phyloP scores from a whole-genome alignment of 2,329 filamentous ascomycete species.

The Xylaria sp. region DNA sequence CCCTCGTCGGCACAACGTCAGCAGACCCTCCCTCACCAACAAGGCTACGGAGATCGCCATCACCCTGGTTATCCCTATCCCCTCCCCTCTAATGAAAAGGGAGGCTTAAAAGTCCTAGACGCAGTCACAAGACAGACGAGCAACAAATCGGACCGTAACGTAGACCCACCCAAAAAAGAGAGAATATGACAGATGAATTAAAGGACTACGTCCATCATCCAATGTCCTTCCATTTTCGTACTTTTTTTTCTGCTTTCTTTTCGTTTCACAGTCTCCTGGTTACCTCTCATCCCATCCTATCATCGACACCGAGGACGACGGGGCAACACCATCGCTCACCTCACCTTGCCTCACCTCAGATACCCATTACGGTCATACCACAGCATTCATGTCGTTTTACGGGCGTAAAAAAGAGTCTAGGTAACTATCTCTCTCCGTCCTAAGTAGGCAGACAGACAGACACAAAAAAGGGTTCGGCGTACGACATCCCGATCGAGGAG shows the following conservation, averaged over 20 bases:
- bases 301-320: slow-evolving; percentile 8
- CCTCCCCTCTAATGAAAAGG: no score
- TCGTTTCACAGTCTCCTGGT: neutral
- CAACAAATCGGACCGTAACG: no score
- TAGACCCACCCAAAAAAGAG: no score
- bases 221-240: neutral
- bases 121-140: no score
- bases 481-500: slow-evolving; percentile 34
- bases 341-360: neutral
- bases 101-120: neutral
- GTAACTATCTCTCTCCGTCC: slow-evolving; percentile 2
- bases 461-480: neutral
- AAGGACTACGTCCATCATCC: neutral
- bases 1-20: neutral
- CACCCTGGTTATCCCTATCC: no score
- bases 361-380: neutral
- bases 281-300: neutral
- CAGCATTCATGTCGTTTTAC: slow-evolving; percentile 24
- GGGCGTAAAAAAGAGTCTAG: slow-evolving; percentile 26
- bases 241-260: slow-evolving; percentile 5
- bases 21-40: neutral
- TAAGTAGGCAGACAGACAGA: neutral
- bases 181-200: no score
- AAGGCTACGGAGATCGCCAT: slow-evolving; percentile 19
- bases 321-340: neutral